A percentile compares a stretch with the other conserved stretches of the same genome.
Conservation (phyloP, 129 eudicot genomes). For the Artemisia annua region DNA sequence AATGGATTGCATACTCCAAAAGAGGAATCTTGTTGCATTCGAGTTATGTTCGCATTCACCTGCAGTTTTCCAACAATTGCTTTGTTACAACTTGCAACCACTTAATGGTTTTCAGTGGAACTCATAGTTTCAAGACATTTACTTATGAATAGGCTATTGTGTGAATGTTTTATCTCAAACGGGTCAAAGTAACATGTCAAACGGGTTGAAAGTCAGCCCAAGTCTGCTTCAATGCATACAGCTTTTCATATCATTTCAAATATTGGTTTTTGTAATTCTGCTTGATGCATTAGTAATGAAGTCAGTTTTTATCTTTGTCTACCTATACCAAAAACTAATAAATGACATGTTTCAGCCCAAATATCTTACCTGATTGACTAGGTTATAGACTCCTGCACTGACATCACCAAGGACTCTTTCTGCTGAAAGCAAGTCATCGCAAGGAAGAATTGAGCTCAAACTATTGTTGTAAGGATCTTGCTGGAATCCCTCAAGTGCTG, state of each 20-base stretch:
- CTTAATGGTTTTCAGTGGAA: background rate
- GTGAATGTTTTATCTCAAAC: background rate
- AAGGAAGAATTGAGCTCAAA: constrained; percentile 88
- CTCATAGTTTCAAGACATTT: too few relatives aligned
- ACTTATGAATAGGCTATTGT: too few relatives aligned
- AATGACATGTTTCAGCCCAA: background rate
- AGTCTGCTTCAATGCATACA: too few relatives aligned
- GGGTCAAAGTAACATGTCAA: background rate
- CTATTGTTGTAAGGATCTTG: constrained; percentile 85
- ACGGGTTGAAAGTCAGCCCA: too few relatives aligned
- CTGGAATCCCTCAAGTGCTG: constrained; percentile 70
- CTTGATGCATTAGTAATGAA: too few relatives aligned
- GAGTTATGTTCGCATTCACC: constrained; percentile 70
- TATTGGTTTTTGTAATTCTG: too few relatives aligned
- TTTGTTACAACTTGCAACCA: background rate
- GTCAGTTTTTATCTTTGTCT: too few relatives aligned
- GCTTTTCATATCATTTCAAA: too few relatives aligned
- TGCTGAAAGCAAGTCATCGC: constrained; percentile 75
- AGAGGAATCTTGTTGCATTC: constrained; percentile 43
- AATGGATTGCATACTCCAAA: constrained; percentile 87
- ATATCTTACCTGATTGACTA: constrained; percentile 57
- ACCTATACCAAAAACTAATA: background rate
- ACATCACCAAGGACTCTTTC: constrained; percentile 53
- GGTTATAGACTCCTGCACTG: constrained; percentile 54
- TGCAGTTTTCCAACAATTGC: constrained; percentile 28